Evolutionary conservation across 805 yeast genomes (phyloP), one percentile per base, ranked within the genome.

Genomic region (Metschnikowia proteae): DNA sequence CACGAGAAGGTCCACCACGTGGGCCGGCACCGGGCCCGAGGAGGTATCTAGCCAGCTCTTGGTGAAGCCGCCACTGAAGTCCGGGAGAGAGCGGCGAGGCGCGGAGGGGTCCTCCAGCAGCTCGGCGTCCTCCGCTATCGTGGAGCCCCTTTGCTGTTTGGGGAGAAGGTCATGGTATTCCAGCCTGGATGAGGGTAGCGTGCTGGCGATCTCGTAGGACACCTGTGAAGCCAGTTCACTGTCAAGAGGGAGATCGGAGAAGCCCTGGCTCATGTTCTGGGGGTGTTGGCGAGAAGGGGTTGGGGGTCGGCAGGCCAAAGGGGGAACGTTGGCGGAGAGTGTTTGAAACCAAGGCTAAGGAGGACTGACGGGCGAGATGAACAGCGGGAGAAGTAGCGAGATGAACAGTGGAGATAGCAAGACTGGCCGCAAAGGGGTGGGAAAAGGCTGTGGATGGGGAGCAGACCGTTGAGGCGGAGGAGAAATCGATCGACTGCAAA

Each of bases 1-100:
- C 7, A 55, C 43, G 10, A 73, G 56, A 5, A 70, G 48, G 8
- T 60, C 55, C 5, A 69, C 55, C 29, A 60, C 53, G 32, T 70
- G 71, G n/a, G 58, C 59, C 29, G 54, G 40, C 33, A 28, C 23
- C 32, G 32, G 38, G 34, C 33, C 39, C 27, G 45, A 13, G 25
- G 23, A 28, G 29, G 37, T 38, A 9, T 29, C 25, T 31, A 51
- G 38, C 52, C 54, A 48, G 36, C 37, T 44, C 29, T 31, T 37
- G 9, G 54, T 42, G 35, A 51, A 48, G 23, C 54, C 52, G 10
- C 37, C 33, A 38, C 17, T 22, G 22, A 38, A 29, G n/a, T 37
- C 45, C 9, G 41, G 45, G 30, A 33, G 37, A 25, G 25, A 13
- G 22, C 40, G 40, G 47, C 36, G 35, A 22, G 7, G 23, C 26